phyloP scores from a whole-genome alignment of 2,329 filamentous ascomycete species.

The Alternaria sp. region DNA sequence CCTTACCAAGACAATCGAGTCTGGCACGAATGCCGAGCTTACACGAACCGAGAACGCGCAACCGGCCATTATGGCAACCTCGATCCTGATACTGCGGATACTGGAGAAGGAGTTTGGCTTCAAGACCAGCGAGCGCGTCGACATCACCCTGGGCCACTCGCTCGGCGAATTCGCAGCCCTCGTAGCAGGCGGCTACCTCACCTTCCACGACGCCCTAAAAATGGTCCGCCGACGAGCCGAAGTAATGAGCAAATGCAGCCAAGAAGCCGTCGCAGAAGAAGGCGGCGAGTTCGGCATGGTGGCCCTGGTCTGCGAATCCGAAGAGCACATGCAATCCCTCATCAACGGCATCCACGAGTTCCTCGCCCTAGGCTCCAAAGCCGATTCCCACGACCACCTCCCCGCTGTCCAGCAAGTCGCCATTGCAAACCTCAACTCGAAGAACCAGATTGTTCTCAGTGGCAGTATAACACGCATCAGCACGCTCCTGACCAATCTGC shows the following conservation, averaged over 20 bases:
- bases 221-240: conserved; percentile 80
- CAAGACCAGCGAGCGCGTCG: conserved; percentile 70
- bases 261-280: conserved; percentile 67
- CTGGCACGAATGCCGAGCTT: conserved; percentile 77
- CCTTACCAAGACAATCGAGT: conserved; percentile 77
- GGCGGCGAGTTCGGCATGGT: conserved; percentile 94
- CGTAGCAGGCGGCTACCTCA: conserved; percentile 80
- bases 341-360: conserved; percentile 80
- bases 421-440: conserved; percentile 93
- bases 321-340: conserved; percentile 72
- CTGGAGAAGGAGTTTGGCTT: conserved; percentile 87
- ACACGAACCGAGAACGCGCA: conserved; percentile 88
- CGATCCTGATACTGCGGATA: conserved; percentile 85
- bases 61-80: conserved; percentile 95
- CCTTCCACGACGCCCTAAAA: conserved; percentile 77
- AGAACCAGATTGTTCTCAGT: conserved; percentile 94
- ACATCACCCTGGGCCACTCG: conserved; percentile 88
- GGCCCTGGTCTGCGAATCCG: conserved; percentile 81
- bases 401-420: conserved; percentile 84
- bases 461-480: conserved; percentile 84
- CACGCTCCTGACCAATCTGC: conserved; percentile 80
- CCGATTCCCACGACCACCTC: conserved; percentile 70
- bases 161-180: conserved; percentile 92
- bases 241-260: conserved; percentile 80
- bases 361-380: conserved; percentile 71